Conservation (phyloP, 2,329 filamentous ascomycete species). For the Chalaropsis ovoidea region DNA sequence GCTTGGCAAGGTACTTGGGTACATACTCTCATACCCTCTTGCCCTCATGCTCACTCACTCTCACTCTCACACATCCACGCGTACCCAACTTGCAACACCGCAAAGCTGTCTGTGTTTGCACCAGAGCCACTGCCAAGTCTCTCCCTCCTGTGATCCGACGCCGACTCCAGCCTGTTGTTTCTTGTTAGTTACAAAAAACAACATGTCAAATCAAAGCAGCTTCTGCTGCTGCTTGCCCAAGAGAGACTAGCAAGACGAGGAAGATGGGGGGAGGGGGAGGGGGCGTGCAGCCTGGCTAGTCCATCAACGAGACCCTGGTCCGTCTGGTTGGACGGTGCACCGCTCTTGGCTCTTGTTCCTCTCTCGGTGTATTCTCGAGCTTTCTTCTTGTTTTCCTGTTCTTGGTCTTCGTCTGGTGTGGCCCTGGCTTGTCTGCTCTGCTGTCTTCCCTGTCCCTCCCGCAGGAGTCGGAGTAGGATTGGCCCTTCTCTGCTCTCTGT, state of each 20-base stretch:
- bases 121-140: not conserved
- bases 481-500: not conserved
- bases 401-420: not conserved
- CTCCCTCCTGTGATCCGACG: not conserved
- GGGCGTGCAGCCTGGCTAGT: not conserved
- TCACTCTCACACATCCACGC: not conserved
- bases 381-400: not conserved
- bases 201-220: not conserved
- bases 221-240: not conserved
- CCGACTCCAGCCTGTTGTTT: not conserved
- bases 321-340: not conserved
- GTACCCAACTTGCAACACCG: too few relatives aligned
- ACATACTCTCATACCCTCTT: too few relatives aligned
- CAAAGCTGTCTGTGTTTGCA: not conserved
- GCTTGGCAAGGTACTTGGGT: too few relatives aligned
- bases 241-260: not conserved
- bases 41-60: too few relatives aligned
- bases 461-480: conserved; percentile 4
- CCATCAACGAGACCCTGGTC: not conserved
- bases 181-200: conserved; percentile 12
- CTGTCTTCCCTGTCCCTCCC: not conserved
- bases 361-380: conserved; percentile 1
- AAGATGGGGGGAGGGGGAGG: not conserved
- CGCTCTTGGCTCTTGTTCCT: not conserved
- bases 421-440: not conserved